Percentiles rank a stretch among this genome's conserved stretches.
Conservation (phyloP, 2,329 filamentous ascomycete genomes). For the Ramularia endophylla region DNA sequence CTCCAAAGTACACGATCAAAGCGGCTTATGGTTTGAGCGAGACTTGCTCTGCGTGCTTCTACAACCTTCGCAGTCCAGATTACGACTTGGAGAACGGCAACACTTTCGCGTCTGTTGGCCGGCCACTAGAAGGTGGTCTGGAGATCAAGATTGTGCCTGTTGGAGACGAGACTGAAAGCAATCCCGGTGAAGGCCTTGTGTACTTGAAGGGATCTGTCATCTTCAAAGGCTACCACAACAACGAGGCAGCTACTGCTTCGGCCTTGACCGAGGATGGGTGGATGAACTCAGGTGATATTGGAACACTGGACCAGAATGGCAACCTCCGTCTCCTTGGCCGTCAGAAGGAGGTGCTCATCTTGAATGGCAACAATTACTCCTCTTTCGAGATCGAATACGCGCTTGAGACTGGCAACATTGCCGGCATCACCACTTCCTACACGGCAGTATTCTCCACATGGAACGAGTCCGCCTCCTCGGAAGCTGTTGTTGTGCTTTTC, state of each 20-base stretch:
- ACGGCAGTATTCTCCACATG: slow-evolving; percentile 19
- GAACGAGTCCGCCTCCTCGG: slow-evolving; percentile 15
- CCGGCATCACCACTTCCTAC: slow-evolving; percentile 12
- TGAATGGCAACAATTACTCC: slow-evolving; percentile 21
- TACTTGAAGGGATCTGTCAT: slow-evolving; percentile 19
- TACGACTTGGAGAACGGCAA: slow-evolving; percentile 13
- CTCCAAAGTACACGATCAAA: slow-evolving; percentile 14
- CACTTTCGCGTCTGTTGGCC: slow-evolving; percentile 18
- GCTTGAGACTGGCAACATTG: slow-evolving; percentile 13
- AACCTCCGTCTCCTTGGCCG: slow-evolving; percentile 18
- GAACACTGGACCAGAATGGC: slow-evolving; percentile 14
- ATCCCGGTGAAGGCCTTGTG: slow-evolving; percentile 7
- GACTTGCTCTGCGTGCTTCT: slow-evolving; percentile 22
- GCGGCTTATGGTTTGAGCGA: slow-evolving; percentile 20
- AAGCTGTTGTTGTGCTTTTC: slow-evolving; percentile 18
- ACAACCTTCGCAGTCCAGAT: slow-evolving; percentile 15
- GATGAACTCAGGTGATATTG: slow-evolving; percentile 28
- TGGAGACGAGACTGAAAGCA: not conserved
- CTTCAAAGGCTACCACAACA: slow-evolving; percentile 35
- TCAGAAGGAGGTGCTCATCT: slow-evolving; percentile 19
- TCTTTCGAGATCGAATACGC: slow-evolving; percentile 21
- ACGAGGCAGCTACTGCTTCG: slow-evolving; percentile 31
- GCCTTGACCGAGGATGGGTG: slow-evolving; percentile 33
- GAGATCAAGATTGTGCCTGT: slow-evolving; percentile 14
- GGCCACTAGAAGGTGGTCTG: slow-evolving; percentile 10